phyloP scores from a whole-genome alignment of 2,329 filamentous ascomycete species.

The Penicillium vulpinum region DNA sequence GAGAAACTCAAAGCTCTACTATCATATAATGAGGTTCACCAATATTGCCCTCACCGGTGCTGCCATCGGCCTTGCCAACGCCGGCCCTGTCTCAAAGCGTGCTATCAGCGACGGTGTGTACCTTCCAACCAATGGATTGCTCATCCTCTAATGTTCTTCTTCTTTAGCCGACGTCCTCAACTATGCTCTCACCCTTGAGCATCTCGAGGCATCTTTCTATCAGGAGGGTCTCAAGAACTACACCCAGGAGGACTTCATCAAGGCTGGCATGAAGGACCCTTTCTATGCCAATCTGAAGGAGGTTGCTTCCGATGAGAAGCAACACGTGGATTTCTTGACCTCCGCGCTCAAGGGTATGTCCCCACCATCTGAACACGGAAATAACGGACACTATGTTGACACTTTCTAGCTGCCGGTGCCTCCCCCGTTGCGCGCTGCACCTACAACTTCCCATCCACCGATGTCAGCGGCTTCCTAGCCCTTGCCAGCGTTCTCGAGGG shows the following conservation, averaged over 20 bases:
- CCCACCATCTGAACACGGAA: neutral
- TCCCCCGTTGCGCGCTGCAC: constrained; percentile 55
- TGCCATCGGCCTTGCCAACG: constrained; percentile 8
- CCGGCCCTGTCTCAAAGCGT: constrained; percentile 12
- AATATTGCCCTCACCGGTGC: constrained; percentile 12
- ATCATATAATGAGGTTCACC: constrained; percentile 13
- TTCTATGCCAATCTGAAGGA: constrained; percentile 61
- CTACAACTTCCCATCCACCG: constrained; percentile 57
- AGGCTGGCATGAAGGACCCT: constrained; percentile 51
- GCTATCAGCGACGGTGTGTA: constrained; percentile 13
- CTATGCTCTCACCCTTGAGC: constrained; percentile 47
- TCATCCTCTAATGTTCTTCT: neutral
- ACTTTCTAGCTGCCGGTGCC: constrained; percentile 44
- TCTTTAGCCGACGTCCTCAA: constrained; percentile 23
- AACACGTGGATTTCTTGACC: constrained; percentile 59
- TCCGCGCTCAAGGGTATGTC: constrained; percentile 38
- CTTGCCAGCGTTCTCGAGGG: constrained; percentile 57
- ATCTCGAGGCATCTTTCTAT: constrained; percentile 65
- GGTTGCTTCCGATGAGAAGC: constrained; percentile 58
- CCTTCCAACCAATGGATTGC: neutral
- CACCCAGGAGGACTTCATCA: constrained; percentile 53
- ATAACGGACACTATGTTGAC: neutral
- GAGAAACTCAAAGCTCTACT: neutral
- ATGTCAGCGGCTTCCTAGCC: constrained; percentile 53
- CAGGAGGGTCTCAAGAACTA: constrained; percentile 60